Evolutionary conservation across 1,284 basidiomycete species (phyloP), one percentile per base, ranked within the genome.

Genomic region (Marasmius fiardii): DNA sequence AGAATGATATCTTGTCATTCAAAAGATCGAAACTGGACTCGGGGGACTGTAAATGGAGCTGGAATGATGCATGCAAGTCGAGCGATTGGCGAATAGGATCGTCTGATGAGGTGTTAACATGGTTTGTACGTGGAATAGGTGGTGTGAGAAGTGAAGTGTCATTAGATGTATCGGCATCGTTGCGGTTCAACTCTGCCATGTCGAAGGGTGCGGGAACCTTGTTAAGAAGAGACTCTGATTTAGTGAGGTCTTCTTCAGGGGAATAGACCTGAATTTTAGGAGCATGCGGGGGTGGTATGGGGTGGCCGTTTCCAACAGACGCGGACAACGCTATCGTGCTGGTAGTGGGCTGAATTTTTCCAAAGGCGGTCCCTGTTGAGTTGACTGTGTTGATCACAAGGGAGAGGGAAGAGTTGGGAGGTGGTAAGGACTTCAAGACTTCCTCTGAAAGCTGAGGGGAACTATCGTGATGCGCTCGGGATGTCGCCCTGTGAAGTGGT

Each of bases 1-100:
- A 72, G 63, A 86, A 81, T 1, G 82, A 83, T 45, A 86, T 77
- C 58, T 78, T 80, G 67, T 86, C 85, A 61, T 84, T 85, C 55
- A 87, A 62, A 49, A 86, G 63, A 63, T 87, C 83, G 60, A 86
- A 86, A 24, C 80, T 82, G 56, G 76, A 71, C 8, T 85, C 83
- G n/a, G 71, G 71, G 6, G 75, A 79, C 53, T 76, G 73, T 54
- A 85, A 68, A 49, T 85, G 81, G 44, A 83, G 63, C 43, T 77
- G 77, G 66, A 86, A 83, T 0, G 82, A 82, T 3, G 78, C 68
- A 31, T 83, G 76, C 18, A 85, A 70, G 63, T 86, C 83, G n/a
- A 82, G 71, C 2, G 83, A 85, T 23, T 66, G 64, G 10, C 80
- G 77, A 45, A 77, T 77, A 2, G 64, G 60, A 55, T 77, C 69